phyloP scores from a whole-genome alignment of 805 yeast species.

The Wickerhamiella nectarea region DNA sequence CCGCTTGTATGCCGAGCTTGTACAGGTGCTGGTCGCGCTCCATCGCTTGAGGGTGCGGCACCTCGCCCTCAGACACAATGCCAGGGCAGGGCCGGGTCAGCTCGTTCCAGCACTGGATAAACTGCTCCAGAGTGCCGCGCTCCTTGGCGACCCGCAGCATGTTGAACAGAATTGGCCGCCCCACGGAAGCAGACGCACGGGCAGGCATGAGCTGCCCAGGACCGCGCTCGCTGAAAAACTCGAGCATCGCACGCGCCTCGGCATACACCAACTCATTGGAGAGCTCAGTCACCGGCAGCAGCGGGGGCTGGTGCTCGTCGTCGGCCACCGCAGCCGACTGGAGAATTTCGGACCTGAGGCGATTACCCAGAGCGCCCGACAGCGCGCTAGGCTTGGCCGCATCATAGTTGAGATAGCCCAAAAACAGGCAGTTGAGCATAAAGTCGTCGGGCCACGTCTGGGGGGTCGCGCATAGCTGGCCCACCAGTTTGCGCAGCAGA shows the following conservation, averaged over 20 bases:
- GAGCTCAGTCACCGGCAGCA: constrained; percentile 46
- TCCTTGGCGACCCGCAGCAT: constrained; percentile 37
- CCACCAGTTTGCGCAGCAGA: constrained; percentile 45
- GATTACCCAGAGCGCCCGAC: constrained; percentile 20
- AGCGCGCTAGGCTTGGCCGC: constrained; percentile 21
- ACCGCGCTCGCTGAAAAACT: constrained; percentile 35
- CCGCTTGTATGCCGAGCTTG: constrained; percentile 51
- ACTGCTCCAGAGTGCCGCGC: constrained; percentile 28
- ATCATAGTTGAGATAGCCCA: constrained; percentile 23
- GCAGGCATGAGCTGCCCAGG: constrained; percentile 19
- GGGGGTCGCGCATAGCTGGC: constrained; percentile 20
- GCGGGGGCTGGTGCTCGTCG: constrained; percentile 38
- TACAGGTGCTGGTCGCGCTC: constrained; percentile 38
- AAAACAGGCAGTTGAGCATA: constrained; percentile 24
- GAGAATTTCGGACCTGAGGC: constrained; percentile 19
- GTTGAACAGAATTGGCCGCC: constrained; percentile 20
- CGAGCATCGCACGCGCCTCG: constrained; percentile 71
- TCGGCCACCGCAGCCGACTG: constrained; percentile 7
- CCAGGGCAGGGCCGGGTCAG: constrained; percentile 12
- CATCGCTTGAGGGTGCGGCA: constrained; percentile 2
- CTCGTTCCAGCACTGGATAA: constrained; percentile 26
- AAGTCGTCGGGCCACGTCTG: constrained; percentile 22
- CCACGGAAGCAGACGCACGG: constrained; percentile 28
- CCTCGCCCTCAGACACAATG: not conserved
- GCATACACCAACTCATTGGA: constrained; percentile 35